Evolutionary conservation across 331 rosid species (phyloP).

Genomic region (Phaseolus coccineus): DNA sequence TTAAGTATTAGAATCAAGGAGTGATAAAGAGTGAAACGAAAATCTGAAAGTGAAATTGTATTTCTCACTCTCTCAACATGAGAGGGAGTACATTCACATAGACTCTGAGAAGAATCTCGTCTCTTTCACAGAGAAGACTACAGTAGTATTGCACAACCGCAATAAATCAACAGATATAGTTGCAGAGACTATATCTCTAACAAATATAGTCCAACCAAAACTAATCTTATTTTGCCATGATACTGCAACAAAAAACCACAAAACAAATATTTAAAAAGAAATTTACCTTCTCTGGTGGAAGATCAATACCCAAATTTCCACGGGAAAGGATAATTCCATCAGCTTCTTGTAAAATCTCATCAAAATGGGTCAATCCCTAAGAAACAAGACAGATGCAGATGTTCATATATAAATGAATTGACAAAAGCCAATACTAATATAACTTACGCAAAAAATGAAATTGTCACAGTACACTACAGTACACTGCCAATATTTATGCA

Average conservation of each 20-base stretch:
- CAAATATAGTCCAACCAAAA: neutral
- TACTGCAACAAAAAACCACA: slow-evolving; percentile 30
- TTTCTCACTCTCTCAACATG: neutral
- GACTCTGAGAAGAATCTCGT: neutral
- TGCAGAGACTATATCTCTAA: too few species aligned
- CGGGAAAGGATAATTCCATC: slow-evolving; percentile 99
- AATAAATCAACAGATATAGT: too few species aligned
- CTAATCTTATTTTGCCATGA: neutral
- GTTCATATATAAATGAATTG: slow-evolving; percentile 13
- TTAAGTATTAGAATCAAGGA: neutral
- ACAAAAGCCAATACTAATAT: slow-evolving; percentile 23
- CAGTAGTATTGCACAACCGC: neutral
- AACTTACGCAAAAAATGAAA: slow-evolving; percentile 4
- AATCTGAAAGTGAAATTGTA: neutral
- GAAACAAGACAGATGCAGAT: slow-evolving; percentile 27
- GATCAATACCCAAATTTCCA: slow-evolving; percentile 98
- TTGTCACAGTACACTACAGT: neutral
- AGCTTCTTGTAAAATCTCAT: slow-evolving; percentile 96
- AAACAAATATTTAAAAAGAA: slow-evolving; percentile 31
- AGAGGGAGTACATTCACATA: neutral
- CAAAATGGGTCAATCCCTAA: slow-evolving; percentile 96
- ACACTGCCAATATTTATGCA: slow-evolving; percentile 32
- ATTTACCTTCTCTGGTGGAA: slow-evolving; percentile 96
- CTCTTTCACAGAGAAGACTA: neutral
- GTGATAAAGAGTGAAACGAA: neutral